These are phyloP conservation scores for Kodamaea alishanica DNA, from an alignment of 1,139 yeast genomes.

Conservation along the genomic window DNA sequence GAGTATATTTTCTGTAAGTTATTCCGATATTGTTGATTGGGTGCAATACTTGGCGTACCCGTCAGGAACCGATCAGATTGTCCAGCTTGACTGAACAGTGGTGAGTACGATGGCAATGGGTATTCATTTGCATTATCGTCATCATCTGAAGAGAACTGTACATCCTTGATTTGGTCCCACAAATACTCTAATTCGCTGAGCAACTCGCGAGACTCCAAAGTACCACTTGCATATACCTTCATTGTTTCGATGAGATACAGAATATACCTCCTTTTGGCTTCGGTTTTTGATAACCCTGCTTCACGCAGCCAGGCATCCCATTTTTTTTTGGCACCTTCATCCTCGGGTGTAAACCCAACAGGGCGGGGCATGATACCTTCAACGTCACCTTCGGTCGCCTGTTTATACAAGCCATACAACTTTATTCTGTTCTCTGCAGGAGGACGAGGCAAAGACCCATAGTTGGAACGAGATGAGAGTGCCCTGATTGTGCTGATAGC, in stretches of 20 bases:
- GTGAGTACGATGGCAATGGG: conserved; percentile 35
- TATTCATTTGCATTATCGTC: conserved; percentile 20
- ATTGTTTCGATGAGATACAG: conserved; percentile 68
- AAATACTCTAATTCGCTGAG: conserved; percentile 63
- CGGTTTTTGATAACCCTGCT: conserved; percentile 65
- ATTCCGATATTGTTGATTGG: conserved; percentile 31
- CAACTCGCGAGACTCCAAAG: conserved; percentile 64
- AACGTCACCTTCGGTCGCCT: conserved; percentile 84
- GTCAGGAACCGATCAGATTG: conserved; percentile 39
- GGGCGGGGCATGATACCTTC: conserved; percentile 67
- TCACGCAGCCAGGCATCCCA: conserved; percentile 87
- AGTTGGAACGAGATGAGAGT: conserved; percentile 62
- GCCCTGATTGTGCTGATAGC: conserved; percentile 79
- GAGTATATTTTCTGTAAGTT: conserved; percentile 45
- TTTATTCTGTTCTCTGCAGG: conserved; percentile 69
- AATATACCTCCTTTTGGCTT: conserved; percentile 72
- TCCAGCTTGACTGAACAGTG: conserved; percentile 32
- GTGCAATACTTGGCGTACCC: conserved; percentile 35
- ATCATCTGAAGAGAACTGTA: conserved; percentile 35
- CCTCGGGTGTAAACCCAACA: conserved; percentile 55
- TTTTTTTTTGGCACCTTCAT: conserved; percentile 65
- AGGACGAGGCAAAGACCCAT: conserved; percentile 75
- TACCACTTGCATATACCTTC: conserved; percentile 65
- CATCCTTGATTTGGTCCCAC: conserved; percentile 72
- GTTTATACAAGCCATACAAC: conserved; percentile 80